Evolutionary conservation across 257 asterid genomes (phyloP).

Genomic region (Asclepias syriaca): DNA sequence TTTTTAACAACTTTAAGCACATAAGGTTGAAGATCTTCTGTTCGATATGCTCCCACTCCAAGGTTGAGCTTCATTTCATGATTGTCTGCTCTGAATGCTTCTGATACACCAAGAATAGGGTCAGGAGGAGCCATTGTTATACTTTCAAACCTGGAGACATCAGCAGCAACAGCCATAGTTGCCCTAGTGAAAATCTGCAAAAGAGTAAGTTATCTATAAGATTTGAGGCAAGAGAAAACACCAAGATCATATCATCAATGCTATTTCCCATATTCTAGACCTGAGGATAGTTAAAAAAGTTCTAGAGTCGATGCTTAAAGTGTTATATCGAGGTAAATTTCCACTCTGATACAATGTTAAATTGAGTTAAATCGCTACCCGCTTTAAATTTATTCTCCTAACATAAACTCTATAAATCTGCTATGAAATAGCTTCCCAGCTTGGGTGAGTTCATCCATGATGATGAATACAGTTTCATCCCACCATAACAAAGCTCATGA

Average conservation of each 20-base stretch:
- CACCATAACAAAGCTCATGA: neutral
- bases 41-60: constrained; percentile 98
- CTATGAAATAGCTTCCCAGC: neutral
- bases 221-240: neutral
- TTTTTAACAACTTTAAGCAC: constrained; percentile 95
- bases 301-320: neutral
- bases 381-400: neutral
- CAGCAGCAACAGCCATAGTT: constrained; percentile 49
- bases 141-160: constrained; percentile 61
- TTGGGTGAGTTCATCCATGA: neutral
- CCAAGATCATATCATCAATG: neutral
- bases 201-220: neutral
- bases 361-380: neutral
- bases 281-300: neutral
- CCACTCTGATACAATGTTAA: neutral
- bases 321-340: constrained; percentile 10
- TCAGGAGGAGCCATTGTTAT: constrained; percentile 96
- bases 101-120: constrained; percentile 97
- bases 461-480: neutral
- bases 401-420: neutral
- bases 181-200: constrained; percentile 57
- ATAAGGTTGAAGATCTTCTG: constrained; percentile 93
- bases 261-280: neutral
- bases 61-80: constrained; percentile 86
- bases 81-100: constrained; percentile 91